phyloP scores from a whole-genome alignment of 2,329 filamentous ascomycete species.

The Aureobasidium vineae region DNA sequence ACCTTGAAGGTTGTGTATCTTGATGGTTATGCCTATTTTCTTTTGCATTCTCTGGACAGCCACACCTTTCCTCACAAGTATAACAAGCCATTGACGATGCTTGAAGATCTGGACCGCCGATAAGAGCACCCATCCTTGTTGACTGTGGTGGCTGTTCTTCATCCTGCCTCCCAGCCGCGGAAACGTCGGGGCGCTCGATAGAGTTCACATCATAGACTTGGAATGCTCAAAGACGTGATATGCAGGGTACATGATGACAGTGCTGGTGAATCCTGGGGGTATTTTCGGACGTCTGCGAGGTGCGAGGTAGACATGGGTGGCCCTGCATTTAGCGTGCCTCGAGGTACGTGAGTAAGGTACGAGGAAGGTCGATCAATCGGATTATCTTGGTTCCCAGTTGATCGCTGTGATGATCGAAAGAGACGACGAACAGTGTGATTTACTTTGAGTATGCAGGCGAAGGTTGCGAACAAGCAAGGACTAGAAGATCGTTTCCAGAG shows the following conservation, averaged over 20 bases:
- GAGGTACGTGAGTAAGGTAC: neutral
- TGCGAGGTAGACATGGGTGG: neutral
- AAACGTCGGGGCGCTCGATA: neutral
- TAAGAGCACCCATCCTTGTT: neutral
- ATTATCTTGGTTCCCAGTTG: neutral
- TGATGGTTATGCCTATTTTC: neutral
- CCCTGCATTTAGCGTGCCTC: neutral
- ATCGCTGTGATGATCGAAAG: neutral
- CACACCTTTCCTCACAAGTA: neutral
- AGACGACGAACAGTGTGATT: neutral
- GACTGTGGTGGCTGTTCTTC: neutral
- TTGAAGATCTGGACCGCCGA: neutral
- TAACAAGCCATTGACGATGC: neutral
- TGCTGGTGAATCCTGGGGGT: neutral
- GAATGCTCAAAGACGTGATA: neutral
- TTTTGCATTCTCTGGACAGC: neutral
- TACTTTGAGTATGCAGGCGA: neutral
- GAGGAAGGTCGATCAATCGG: neutral
- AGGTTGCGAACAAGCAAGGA: neutral
- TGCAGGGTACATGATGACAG: neutral
- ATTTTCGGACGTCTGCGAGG: neutral
- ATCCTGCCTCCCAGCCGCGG: conserved; percentile 1
- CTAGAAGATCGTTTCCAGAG: neutral
- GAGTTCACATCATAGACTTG: neutral
- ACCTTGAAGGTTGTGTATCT: neutral